Percentiles rank a stretch among this genome's conserved stretches.
These are phyloP conservation scores for Pestalotiopsis sp. DNA, from an alignment of 2,329 filamentous ascomycete species.

Conservation along the genomic window DNA sequence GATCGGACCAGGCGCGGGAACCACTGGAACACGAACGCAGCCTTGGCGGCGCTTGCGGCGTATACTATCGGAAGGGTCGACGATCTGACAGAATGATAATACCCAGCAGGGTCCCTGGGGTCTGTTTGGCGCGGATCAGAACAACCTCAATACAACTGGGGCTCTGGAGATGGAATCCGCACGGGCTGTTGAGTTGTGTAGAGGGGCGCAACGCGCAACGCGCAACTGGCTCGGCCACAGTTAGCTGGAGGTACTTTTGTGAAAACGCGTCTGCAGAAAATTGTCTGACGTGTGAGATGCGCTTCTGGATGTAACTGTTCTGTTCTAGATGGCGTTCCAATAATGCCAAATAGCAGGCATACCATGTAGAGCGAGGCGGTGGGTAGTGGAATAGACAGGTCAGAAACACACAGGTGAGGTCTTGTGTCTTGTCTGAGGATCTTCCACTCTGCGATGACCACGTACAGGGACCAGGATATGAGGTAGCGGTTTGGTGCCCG, in stretches of 20 bases:
- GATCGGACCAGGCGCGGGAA: neutral
- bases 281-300: neutral
- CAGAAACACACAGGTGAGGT: slow-evolving; percentile 10
- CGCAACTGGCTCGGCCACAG: neutral
- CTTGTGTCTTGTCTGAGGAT: slow-evolving; percentile 7
- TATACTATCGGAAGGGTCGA: slow-evolving; percentile 3
- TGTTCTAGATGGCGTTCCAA: neutral
- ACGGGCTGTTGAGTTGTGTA: neutral
- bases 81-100: slow-evolving; percentile 5
- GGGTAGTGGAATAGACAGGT: slow-evolving; percentile 11
- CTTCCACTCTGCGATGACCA: neutral
- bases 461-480: slow-evolving; percentile 4
- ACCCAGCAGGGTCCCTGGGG: neutral
- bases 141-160: neutral
- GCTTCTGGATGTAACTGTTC: neutral
- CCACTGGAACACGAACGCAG: neutral
- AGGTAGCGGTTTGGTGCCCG: neutral
- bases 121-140: neutral
- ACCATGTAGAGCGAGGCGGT: slow-evolving; percentile 9
- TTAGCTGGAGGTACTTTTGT: slow-evolving; percentile 4
- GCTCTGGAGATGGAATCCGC: neutral
- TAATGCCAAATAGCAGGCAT: neutral
- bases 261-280: neutral
- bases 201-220: neutral
- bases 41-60: neutral